These are phyloP conservation scores for Lithospermum erythrorhizon DNA, from an alignment of 257 asterid genomes.

Conservation along the genomic window DNA sequence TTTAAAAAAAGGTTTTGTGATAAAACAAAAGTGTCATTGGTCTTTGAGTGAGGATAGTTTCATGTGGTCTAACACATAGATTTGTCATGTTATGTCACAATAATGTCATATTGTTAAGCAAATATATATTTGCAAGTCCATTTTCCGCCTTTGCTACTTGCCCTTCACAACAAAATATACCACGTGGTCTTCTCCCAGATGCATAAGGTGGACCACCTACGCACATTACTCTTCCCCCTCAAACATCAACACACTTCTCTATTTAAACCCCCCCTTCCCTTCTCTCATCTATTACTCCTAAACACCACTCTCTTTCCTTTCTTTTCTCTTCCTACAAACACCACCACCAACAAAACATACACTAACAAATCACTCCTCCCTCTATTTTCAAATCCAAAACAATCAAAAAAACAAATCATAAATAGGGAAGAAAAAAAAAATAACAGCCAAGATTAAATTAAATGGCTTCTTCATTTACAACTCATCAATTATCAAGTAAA, in stretches of 20 bases:
- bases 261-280: slow-evolving; percentile 1
- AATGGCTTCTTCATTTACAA: slow-evolving; percentile 13
- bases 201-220: slow-evolving; percentile 15
- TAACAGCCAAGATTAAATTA: neutral
- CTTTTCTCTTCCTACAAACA: neutral
- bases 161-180: slow-evolving; percentile 14
- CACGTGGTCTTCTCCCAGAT: slow-evolving; percentile 21
- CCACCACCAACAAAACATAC: neutral
- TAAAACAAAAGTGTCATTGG: no score
- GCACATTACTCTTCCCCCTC: neutral
- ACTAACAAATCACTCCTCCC: no score
- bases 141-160: neutral
- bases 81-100: no score
- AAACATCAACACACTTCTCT: neutral
- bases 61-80: no score
- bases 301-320: slow-evolving; percentile 6
- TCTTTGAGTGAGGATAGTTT: no score
- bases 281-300: neutral
- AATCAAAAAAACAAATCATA: no score
- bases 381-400: neutral
- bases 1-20: no score
- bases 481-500: neutral
- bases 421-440: neutral
- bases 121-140: no score
- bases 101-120: no score